Base-by-base conservation (phyloP, 495 filamentous ascomycete species). In the Evansstolkia leycettana region DNA sequence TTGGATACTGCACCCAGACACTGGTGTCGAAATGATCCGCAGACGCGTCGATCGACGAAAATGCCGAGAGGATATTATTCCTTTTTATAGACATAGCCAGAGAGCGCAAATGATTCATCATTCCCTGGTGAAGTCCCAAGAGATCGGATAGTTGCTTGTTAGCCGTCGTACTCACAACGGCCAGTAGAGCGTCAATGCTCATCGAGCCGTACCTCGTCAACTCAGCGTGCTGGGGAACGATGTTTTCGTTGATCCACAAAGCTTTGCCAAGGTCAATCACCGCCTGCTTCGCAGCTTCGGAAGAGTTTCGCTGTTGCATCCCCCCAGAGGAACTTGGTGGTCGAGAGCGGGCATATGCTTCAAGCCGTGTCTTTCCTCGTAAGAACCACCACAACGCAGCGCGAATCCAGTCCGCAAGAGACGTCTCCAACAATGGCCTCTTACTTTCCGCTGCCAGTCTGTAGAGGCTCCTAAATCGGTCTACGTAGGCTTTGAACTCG, bases 381-480 rank as follows among this genome's bases (percentile, higher is more conserved):
- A 92, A 48, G 46, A 93, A 93, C 87, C 87, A 94, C 87, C 87
- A 94, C 2, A 80, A 52, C 12, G 74, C 75, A 29, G 74, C 78
- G 39, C 78, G 63, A 9, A 82, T 64, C 65, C 87, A 76, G 46
- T 85, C 73, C 13, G 71, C 57, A 2, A 72, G 64, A 6, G 67
- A 67, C 8, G 69, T 75, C 35, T 65, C 67, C 36, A 65, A 54
- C n/a, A 81, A 31, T 0, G 80, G 75, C 36, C 70, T 73, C n/a
- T 72, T 68, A 28, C 72, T 67, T 46, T 89, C 81, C 2, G 83
- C 78, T 31, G 84, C 78, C 9, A 81, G 54, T 17, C 67, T 60
- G 47, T 92, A 84, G 5, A 84, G 60, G 39, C 72, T 70, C 36
- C 72, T 70, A 44, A 85, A 67, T 49, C 79, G 79, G 20, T 64